Evolutionary conservation across 2,329 filamentous ascomycete species (phyloP), one percentile per base, ranked within the genome.

Genomic region (Trichophyton rubrum): DNA sequence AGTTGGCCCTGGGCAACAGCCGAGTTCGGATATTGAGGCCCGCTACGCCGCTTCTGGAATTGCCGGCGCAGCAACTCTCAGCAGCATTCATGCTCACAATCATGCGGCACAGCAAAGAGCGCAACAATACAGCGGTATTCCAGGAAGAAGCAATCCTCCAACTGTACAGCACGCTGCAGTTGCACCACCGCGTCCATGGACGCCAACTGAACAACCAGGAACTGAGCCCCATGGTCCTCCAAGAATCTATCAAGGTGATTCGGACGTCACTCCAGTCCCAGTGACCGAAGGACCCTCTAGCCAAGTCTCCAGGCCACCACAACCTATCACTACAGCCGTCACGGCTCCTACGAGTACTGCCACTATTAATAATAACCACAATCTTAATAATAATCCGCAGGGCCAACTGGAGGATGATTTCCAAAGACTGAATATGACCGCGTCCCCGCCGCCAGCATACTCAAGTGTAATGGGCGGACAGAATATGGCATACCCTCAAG

Each of bases 401-500:
- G 53, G 33, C 33, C 56, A 51, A n/a, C 74, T 96, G 40, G 89
- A 95, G 68, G 86, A 90, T 67, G 91, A 96, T 66, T 88, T 96
- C 71, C 85, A 90, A 66, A 85, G 90, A 17, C 81, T 96, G 81
- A 85, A 89, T 66, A 80, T 89, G 66, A 82, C 85, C 33, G 88
- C 89, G 22, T 90, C 90, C 59, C 91, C 92, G 13, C 93, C 93
- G 20, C 93, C 93, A n/a, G 92, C 93, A 4, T 99, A 99, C 73
- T 93, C 90, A 8, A 93, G 86, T 67, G 83, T 95, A 33, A 72
- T 77, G 68, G 78, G 72, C 67, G 85, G 83, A 65, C 91, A 96
- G 70, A 96, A 96, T 71, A 83, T 84, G 68, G 60, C 59, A 41
- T 17, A 56, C 33, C 35, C 22, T 20, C 24, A 45, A 2, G 41